Evolutionary conservation across 257 asterid species (phyloP), one percentile per base, ranked within the genome.

Genomic region (Forsythia viridissima): DNA sequence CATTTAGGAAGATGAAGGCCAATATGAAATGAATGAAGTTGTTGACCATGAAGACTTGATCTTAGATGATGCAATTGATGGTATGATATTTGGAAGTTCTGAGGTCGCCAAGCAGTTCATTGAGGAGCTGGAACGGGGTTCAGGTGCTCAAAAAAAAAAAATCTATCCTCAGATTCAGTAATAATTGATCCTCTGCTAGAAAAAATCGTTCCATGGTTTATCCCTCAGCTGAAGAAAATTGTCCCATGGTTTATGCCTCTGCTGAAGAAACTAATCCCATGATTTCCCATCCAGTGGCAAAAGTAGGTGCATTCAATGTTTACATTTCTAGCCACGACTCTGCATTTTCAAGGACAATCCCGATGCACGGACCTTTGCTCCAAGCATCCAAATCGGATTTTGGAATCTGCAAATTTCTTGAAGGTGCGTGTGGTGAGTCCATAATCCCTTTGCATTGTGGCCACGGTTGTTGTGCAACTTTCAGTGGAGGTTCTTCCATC

Each of bases 391-490:
- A 82, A 59, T 65, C 81, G 6, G 89, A 82, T 73, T 79, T 74
- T 70, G 89, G 82, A 20, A 72, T 82, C n/a, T 72, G 80, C 75
- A 86, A 82, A 84, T 75, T 87, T 79, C 83, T 86, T 36, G 87
- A 79, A 67, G 78, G 85, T 48, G 67, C 46, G 6, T 67, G 57
- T 39, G 80, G 78, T 72, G n/a, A n/a, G n/a, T n/a, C n/a, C n/a
- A n/a, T n/a, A n/a, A n/a, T n/a, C n/a, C n/a, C n/a, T n/a, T n/a
- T 70, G 24, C 84, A 77, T 16, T 93, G 98, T 73, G 93, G 98
- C 21, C 90, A 90, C 46, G 97, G 98, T 41, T 93, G 98, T 82
- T 93, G 97, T 74, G 55, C 55, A 46, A 5, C 55, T 46, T 46
- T 6, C 55, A 46, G 55, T 46, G 68, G 10, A 39, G 74, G 74